phyloP scores from a whole-genome alignment of 2,329 filamentous ascomycete species.

The Dothistroma pini region DNA sequence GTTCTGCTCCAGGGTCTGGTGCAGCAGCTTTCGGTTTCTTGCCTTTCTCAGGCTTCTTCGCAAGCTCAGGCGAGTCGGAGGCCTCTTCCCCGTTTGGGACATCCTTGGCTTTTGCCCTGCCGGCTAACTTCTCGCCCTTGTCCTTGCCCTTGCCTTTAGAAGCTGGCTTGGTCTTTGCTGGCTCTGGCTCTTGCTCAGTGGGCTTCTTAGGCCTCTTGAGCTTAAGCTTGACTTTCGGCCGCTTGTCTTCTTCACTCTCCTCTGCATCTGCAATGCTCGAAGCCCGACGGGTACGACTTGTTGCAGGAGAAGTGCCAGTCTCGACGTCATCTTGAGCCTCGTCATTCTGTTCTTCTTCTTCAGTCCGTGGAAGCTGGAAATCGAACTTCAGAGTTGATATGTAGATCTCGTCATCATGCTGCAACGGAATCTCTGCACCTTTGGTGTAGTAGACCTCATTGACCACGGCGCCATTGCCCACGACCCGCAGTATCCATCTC shows the following conservation, averaged over 20 bases:
- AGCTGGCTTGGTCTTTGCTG: conserved; percentile 15
- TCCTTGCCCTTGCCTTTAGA: conserved; percentile 14
- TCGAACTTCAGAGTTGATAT: conserved; percentile 67
- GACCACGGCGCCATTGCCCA: conserved; percentile 67
- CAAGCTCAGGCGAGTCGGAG: conserved; percentile 8
- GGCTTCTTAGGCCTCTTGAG: conserved; percentile 18
- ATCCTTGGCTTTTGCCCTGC: conserved; percentile 9
- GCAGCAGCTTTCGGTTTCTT: conserved; percentile 22
- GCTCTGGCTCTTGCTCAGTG: conserved; percentile 9
- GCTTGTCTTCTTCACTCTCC: conserved; percentile 48
- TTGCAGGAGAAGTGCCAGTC: conserved; percentile 12
- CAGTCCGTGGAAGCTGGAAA: conserved; percentile 66
- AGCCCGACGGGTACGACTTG: conserved; percentile 36
- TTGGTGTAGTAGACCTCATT: conserved; percentile 50
- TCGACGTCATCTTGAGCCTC: conserved; percentile 11
- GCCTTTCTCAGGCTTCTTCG: conserved; percentile 23
- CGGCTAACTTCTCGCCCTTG: conserved; percentile 1
- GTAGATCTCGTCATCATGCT: conserved; percentile 64
- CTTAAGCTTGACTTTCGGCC: conserved; percentile 18
- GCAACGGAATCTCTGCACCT: conserved; percentile 55
- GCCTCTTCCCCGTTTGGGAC: background rate
- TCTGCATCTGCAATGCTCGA: conserved; percentile 50
- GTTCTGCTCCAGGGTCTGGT: conserved; percentile 3
- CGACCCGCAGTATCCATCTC: conserved; percentile 62
- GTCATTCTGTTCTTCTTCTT: conserved; percentile 47